Conservation (phyloP, 2,329 filamentous ascomycete species). For the Apiospora saccharicola region DNA sequence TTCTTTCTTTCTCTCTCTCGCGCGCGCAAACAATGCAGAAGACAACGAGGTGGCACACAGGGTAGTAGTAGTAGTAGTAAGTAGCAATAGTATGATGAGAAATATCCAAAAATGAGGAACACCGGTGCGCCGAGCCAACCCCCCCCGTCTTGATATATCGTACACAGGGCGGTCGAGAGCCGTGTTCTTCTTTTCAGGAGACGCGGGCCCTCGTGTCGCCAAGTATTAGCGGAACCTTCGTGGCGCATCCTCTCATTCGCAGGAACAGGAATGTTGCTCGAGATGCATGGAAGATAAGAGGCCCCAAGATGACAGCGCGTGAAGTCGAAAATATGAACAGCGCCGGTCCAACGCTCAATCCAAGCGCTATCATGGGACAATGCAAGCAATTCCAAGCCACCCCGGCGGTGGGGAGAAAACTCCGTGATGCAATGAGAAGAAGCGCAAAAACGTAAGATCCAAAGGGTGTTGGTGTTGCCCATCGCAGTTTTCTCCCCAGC, state of each 20-base stretch:
- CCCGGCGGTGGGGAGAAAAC: background rate
- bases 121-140: conserved; percentile 21
- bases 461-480: background rate
- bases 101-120: conserved; percentile 8
- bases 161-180: conserved; percentile 17
- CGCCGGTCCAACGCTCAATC: conserved; percentile 19
- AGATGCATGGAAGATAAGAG: background rate
- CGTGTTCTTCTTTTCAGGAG: background rate
- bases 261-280: background rate
- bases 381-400: conserved; percentile 13
- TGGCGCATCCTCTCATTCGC: conserved; percentile 16
- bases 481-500: background rate
- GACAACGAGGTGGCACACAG: background rate
- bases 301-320: conserved; percentile 1
- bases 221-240: conserved; percentile 21
- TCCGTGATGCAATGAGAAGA: conserved; percentile 19
- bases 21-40: conserved; percentile 16
- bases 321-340: conserved; percentile 6
- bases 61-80: conserved; percentile 11
- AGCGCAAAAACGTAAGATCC: conserved; percentile 5
- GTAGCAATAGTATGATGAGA: conserved; percentile 5
- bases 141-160: conserved; percentile 25
- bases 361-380: background rate
- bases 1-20: background rate
- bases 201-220: background rate